Evolutionary conservation across 202 grass and related monocot species (phyloP).

Genomic region (Eragrostis tef): DNA sequence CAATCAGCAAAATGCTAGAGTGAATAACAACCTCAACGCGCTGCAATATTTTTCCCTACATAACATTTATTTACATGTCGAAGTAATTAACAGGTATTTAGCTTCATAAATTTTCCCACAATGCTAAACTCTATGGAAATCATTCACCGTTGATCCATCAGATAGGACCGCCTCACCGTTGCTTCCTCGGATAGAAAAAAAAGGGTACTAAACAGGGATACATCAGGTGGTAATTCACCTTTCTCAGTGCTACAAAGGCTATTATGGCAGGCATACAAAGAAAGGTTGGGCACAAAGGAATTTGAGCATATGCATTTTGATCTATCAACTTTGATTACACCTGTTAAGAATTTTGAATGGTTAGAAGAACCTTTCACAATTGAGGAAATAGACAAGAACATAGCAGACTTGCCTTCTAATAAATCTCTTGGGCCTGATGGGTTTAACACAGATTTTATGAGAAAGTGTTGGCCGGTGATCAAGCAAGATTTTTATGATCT

Average conservation of each 20-base stretch:
- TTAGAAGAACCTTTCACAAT: too few relatives aligned
- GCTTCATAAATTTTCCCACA: not conserved
- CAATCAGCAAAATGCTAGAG: not conserved
- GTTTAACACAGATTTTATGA: too few relatives aligned
- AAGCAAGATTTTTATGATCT: too few relatives aligned
- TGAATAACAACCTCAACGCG: not conserved
- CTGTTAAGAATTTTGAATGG: too few relatives aligned
- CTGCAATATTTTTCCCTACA: not conserved
- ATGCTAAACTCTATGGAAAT: not conserved
- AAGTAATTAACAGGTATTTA: slow-evolving; percentile 12
- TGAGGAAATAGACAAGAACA: too few relatives aligned
- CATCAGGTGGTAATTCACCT: not conserved
- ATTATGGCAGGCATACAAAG: too few relatives aligned
- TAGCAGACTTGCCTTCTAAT: too few relatives aligned
- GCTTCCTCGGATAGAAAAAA: not conserved
- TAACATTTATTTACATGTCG: slow-evolving; percentile 11
- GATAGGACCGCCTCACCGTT: not conserved
- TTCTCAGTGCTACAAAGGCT: not conserved
- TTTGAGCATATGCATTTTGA: too few relatives aligned
- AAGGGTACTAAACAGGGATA: slow-evolving; percentile 9
- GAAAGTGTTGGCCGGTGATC: too few relatives aligned
- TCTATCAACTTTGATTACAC: too few relatives aligned
- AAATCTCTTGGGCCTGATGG: too few relatives aligned
- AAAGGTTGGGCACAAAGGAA: too few relatives aligned
- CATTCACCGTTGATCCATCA: not conserved